Base-by-base conservation (phyloP, 306 rosid genomes). In the Pyrus bretschneideri region DNA sequence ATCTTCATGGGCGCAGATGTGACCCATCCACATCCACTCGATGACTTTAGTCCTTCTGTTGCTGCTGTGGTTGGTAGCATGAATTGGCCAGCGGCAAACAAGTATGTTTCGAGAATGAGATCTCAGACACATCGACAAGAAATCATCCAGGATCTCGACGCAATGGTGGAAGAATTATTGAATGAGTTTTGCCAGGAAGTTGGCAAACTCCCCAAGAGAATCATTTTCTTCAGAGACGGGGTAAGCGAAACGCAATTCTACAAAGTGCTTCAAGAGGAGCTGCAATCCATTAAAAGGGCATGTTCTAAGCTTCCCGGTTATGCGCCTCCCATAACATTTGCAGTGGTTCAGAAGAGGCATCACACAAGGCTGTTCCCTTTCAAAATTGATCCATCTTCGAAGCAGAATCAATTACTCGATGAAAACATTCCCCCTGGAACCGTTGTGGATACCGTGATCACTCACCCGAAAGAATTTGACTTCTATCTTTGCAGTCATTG, bases 51-150 rank as follows among this genome's bases (percentile, higher is more conserved):
- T 81, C 99, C 99, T 54, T 96, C 99, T 17, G 91, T 96, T 42
- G 98, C 98, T 23, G 99, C 99, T 67, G 99, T 96, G 59, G 99
- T 96, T 77, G 93, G 97, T 11, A 96, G 99, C 90, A 88, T 92
- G 97, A 96, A 96, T 58, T 96, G 99, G 99, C 99, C 99, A 11
- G 88, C 97, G 60, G 97, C 99, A 38, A 96, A 92, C 89, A 96
- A 91, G 82, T 96, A 96, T 11, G 87, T 87, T 31, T 96, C 99
- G 19, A 88, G 98, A 86, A 96, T 96, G 92, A 86, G 98, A 85
- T 96, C 99, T 59, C 98, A 96, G 79, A 96, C 93, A n/a, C 99
- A 96, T 49, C 78, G 98, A 19, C 98, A 96, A 85, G 99, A 96
- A 85, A 96, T 92, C 78, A 92, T 96, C 70, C 85, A 84, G 27